Evolutionary conservation across 108 stramenopile species (phyloP).

Genomic region (Craspedostauros australis): DNA sequence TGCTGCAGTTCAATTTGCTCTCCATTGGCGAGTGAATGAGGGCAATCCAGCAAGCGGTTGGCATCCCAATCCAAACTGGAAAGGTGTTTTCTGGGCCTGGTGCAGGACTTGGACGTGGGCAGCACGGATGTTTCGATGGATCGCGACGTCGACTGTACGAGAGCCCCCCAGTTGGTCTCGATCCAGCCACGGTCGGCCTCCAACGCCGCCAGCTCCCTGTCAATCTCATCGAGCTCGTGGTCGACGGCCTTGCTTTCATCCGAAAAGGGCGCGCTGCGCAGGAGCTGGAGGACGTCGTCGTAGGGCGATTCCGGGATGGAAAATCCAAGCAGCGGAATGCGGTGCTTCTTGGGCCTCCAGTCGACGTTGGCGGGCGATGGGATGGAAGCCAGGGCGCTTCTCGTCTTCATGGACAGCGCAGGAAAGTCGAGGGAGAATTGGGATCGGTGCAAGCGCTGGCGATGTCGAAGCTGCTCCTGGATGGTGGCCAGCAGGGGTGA

Average conservation of each 20-base stretch:
- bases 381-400: neutral
- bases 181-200: conserved; percentile 28
- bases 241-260: conserved; percentile 34
- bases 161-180: conserved; percentile 5
- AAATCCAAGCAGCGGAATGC: conserved; percentile 22
- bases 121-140: too few species aligned
- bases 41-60: conserved; percentile 16
- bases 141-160: conserved; percentile 1
- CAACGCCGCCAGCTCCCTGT: conserved; percentile 37
- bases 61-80: conserved; percentile 29
- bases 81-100: too few species aligned
- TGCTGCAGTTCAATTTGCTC: conserved; percentile 17
- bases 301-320: conserved; percentile 10
- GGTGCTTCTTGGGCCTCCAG: conserved; percentile 25
- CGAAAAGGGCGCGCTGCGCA: conserved; percentile 20
- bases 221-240: conserved; percentile 30
- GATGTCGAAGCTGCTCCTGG: conserved; percentile 15
- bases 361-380: neutral
- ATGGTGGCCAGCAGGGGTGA: neutral
- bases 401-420: neutral
- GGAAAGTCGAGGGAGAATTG: conserved; percentile 30
- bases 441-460: conserved; percentile 15
- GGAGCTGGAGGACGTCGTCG: conserved; percentile 24
- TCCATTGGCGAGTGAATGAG: conserved; percentile 4
- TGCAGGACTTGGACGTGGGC: too few species aligned